phyloP scores from a whole-genome alignment of 306 rosid species.

The Malus sieversii region DNA sequence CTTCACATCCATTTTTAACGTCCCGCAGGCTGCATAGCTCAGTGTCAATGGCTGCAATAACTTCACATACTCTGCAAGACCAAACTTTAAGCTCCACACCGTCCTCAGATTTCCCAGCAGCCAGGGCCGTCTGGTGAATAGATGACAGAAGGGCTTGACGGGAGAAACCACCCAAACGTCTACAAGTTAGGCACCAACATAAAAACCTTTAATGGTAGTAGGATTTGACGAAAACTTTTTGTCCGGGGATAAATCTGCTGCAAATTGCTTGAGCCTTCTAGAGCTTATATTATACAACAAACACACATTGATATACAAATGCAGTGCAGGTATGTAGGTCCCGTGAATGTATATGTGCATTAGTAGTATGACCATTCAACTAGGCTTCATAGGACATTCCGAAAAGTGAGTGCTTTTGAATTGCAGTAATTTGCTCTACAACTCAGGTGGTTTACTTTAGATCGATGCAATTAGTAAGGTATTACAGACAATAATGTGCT shows the following conservation, averaged over 20 bases:
- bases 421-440: background rate
- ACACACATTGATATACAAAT: background rate
- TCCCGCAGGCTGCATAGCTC: conserved; percentile 41
- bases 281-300: background rate
- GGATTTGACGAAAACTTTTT: background rate
- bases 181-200: background rate
- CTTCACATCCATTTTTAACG: conserved; percentile 14
- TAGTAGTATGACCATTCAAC: no score
- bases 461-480: no score
- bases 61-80: background rate
- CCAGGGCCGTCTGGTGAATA: conserved; percentile 35
- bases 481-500: no score
- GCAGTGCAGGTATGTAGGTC: background rate
- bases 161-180: conserved; percentile 49
- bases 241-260: background rate
- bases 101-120: conserved; percentile 56
- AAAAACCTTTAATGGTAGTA: background rate
- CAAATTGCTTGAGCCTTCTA: background rate
- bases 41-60: conserved; percentile 33
- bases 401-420: background rate
- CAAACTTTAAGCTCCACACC: conserved; percentile 13
- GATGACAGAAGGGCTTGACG: conserved; percentile 27
- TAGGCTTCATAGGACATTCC: background rate
- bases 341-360: background rate
- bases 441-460: background rate